Base-by-base conservation (phyloP, 2,329 filamentous ascomycete species). In the Zalaria sp. region DNA sequence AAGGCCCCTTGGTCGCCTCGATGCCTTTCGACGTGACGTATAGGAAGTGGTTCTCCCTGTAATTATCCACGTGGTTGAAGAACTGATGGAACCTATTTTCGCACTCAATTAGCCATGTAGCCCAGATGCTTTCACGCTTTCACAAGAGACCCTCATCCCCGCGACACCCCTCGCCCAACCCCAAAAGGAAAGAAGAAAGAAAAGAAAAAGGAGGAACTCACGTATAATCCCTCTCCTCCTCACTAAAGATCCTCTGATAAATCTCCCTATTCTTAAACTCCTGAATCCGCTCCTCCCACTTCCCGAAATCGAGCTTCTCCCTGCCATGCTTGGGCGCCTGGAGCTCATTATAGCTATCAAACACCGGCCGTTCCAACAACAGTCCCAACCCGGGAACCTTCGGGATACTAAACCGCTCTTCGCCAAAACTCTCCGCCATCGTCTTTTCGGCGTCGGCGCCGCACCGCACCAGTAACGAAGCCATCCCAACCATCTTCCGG, bases 401-500 rank as follows among this genome's bases (percentile, higher is more conserved):
- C 42, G 91, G 91, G 43, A 98, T 94, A 38, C 82, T 82, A 53
- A 94, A 83, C 44, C 81, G 78, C 18, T 60, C 56, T 29, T 77
- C 72, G 1, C 74, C 75, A 59, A 93, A 93, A 46, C 79, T 84
- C 46, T 93, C 74, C 1, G 65, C 59, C 51, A 98, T 83, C 18
- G 18, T 18, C 27, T 83, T 75, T 7, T 74, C 66, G 3, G 79
- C 68, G 3, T 83, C 71, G n/a, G 80, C 80, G 39, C 86, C 91
- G 59, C 83, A 93, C 32, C 91, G 80, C 5, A 93, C 81, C 4
- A 89, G 69, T 46, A 98, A 70, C 29, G 85, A 78, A 5, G 79
- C 85, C 81, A 98, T 87, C 43, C 84, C 86, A 10, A 98, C 85
- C 91, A 98, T 96, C 65, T 96, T 98, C 55, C 91, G 81, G 62